phyloP scores from a whole-genome alignment of 257 asterid genomes.

The Ophiorrhiza pumila region DNA sequence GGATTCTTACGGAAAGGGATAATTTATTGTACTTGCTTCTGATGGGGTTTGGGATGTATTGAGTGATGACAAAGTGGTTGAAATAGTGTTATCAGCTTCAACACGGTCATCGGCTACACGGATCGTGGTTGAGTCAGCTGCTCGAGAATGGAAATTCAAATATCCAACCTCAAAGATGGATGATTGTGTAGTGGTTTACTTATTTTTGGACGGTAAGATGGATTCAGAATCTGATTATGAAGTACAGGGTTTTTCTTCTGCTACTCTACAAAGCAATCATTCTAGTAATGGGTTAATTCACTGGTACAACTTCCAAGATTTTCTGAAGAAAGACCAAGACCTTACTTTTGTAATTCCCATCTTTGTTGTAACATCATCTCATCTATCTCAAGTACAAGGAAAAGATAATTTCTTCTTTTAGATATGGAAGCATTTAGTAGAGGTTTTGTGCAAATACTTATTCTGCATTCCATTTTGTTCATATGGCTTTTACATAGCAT shows the following conservation, averaged over 20 bases:
- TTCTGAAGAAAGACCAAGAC: slow-evolving; percentile 67
- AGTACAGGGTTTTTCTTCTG: slow-evolving; percentile 77
- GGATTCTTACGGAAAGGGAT: slow-evolving; percentile 63
- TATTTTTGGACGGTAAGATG: slow-evolving; percentile 86
- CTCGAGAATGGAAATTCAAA: slow-evolving; percentile 88
- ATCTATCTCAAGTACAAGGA: slow-evolving; percentile 9
- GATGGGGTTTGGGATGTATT: slow-evolving; percentile 99
- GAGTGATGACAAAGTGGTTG: slow-evolving; percentile 93
- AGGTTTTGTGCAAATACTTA: slow-evolving; percentile 13
- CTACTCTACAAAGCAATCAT: slow-evolving; percentile 70
- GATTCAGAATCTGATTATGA: slow-evolving; percentile 81
- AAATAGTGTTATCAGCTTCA: slow-evolving; percentile 68
- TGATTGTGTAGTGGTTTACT: slow-evolving; percentile 91
- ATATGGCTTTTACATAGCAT: neutral
- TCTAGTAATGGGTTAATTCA: slow-evolving; percentile 87
- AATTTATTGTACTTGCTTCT: slow-evolving; percentile 94
- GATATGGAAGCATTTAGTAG: slow-evolving; percentile 6
- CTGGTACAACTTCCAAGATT: slow-evolving; percentile 94
- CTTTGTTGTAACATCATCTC: slow-evolving; percentile 8
- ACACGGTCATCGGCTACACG: slow-evolving; percentile 81
- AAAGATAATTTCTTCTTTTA: neutral
- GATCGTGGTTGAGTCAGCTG: slow-evolving; percentile 72
- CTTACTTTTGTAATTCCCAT: slow-evolving; percentile 30
- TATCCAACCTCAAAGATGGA: slow-evolving; percentile 97
- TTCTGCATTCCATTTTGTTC: slow-evolving; percentile 13